Evolutionary conservation across 257 asterid species (phyloP).

Genomic region (Avicennia marina): DNA sequence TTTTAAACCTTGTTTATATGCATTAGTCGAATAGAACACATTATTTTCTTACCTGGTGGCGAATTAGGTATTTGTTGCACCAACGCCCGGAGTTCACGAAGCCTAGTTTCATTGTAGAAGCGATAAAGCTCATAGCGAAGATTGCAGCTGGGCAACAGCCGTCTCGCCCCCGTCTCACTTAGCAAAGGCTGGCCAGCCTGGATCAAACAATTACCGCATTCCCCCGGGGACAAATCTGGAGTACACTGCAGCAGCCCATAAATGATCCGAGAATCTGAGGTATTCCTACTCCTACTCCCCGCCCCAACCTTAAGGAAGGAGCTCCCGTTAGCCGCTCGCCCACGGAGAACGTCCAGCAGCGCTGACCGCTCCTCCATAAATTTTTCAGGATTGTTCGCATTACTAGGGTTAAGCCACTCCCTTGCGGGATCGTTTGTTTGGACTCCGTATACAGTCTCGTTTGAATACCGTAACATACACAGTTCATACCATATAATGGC

Average conservation of each 20-base stretch:
- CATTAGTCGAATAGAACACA: too few relatives aligned
- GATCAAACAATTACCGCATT: neutral
- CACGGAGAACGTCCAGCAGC: neutral
- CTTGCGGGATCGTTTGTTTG: neutral
- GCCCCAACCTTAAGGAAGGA: neutral
- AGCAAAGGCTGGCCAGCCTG: neutral
- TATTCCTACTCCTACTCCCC: neutral
- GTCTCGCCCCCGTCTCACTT: neutral
- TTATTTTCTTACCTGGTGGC: neutral
- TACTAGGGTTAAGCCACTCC: neutral
- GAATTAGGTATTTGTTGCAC: neutral
- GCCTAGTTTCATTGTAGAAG: slow-evolving; percentile 13
- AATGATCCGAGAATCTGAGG: neutral
- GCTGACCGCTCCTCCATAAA: neutral
- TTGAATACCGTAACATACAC: neutral
- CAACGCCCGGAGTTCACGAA: neutral
- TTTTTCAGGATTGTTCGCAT: too few relatives aligned
- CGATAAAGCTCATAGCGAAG: neutral
- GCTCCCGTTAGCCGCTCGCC: neutral
- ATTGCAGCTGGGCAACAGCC: slow-evolving; percentile 9
- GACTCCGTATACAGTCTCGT: neutral
- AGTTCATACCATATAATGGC: neutral
- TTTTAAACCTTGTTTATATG: too few relatives aligned
- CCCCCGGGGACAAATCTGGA: neutral
- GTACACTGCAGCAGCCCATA: slow-evolving; percentile 5